Evolutionary conservation across 176 grass and related monocot species (phyloP).

Genomic region (Eragrostis curvula): DNA sequence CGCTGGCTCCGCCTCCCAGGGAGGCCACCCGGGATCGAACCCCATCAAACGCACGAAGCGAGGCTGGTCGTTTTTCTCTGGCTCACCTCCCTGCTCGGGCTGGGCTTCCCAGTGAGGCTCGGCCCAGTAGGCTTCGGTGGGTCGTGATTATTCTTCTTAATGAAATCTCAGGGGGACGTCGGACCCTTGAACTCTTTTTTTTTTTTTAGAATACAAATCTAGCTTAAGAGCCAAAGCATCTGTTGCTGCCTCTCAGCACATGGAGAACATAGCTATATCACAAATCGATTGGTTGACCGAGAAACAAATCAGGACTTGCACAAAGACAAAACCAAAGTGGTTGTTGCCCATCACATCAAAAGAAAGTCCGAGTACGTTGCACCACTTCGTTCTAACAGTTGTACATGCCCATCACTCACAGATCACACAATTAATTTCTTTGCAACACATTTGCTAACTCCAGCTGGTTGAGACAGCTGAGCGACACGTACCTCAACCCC

Average conservation of each 20-base stretch:
- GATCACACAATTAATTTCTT: not conserved
- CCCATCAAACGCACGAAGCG: no score
- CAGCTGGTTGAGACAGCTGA: constrained; percentile 22
- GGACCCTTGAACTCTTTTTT: no score
- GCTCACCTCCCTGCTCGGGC: no score
- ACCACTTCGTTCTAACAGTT: not conserved
- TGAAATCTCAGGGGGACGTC: no score
- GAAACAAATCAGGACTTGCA: constrained; percentile 5
- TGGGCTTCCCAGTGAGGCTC: no score
- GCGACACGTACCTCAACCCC: not conserved
- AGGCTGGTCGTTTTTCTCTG: no score
- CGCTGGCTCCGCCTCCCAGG: no score
- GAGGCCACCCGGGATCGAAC: no score
- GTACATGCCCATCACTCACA: not conserved
- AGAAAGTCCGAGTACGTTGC: not conserved
- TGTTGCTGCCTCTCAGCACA: not conserved
- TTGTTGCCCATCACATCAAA: constrained; percentile 34
- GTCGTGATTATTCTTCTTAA: no score
- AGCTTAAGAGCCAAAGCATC: not conserved
- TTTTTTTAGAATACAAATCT: no score
- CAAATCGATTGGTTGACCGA: constrained; percentile 10
- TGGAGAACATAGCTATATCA: not conserved
- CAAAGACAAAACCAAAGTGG: not conserved
- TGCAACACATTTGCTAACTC: not conserved
- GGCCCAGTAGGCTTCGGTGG: no score